Conservation (phyloP, 139 green algal genomes). For the Diplosphaera chodatii region DNA sequence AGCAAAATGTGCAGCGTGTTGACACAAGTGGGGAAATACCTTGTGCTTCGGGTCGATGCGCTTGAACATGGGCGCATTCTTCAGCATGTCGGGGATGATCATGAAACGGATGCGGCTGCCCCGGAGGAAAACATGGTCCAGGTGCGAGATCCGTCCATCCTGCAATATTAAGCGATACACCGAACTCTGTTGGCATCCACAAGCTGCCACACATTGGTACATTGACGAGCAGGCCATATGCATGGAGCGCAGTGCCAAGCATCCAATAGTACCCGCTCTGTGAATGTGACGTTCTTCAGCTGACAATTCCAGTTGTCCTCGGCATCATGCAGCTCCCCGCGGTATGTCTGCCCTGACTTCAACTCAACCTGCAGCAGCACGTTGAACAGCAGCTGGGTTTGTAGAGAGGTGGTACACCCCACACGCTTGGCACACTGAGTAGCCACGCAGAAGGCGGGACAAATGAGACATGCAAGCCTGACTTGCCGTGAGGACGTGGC, state of each 20-base stretch:
- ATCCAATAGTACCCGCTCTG: slow-evolving; percentile 61
- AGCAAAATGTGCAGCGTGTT: too few relatives aligned
- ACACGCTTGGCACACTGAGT: too few relatives aligned
- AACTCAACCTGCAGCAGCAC: slow-evolving; percentile 95
- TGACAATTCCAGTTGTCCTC: slow-evolving; percentile 99
- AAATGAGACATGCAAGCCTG: background rate
- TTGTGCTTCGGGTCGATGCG: slow-evolving; percentile 93
- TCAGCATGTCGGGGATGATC: slow-evolving; percentile 99
- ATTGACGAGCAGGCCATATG: too few relatives aligned
- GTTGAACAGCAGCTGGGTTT: too few relatives aligned
- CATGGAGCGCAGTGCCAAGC: too few relatives aligned
- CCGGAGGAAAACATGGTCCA: slow-evolving; percentile 90
- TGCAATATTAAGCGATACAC: slow-evolving; percentile 1
- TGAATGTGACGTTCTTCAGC: slow-evolving; percentile 87
- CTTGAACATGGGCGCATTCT: slow-evolving; percentile 99
- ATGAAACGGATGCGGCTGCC: slow-evolving; percentile 79
- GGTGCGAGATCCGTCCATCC: slow-evolving; percentile 65
- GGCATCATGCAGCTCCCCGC: slow-evolving; percentile 83
- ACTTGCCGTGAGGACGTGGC: slow-evolving; percentile 91
- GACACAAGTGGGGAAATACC: too few relatives aligned
- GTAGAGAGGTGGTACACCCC: too few relatives aligned
- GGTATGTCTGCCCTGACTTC: slow-evolving; percentile 93
- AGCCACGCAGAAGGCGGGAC: too few relatives aligned
- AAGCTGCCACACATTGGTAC: too few relatives aligned
- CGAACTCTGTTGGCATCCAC: too few relatives aligned